Percentiles rank a stretch among this genome's conserved stretches.
phyloP scores from a whole-genome alignment of 495 filamentous ascomycete genomes.

The Thermochaetoides thermophila region DNA sequence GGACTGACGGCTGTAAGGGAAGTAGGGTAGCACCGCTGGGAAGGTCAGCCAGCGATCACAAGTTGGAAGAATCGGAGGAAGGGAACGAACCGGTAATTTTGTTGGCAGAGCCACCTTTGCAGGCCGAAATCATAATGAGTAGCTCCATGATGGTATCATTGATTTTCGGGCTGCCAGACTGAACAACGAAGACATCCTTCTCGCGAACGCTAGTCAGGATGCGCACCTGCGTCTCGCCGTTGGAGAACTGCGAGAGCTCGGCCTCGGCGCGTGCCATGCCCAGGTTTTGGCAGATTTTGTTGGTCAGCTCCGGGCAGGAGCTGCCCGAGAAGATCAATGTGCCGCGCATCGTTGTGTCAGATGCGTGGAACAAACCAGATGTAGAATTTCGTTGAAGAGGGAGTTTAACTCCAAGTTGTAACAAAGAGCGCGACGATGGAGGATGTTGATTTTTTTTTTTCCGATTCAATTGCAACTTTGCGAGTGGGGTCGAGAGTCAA shows the following conservation, averaged over 20 bases:
- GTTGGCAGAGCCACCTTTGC: constrained; percentile 93
- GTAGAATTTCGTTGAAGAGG: no score
- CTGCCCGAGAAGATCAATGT: constrained; percentile 43
- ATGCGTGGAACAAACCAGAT: no score
- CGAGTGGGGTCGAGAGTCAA: no score
- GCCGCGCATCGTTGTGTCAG: constrained; percentile 39
- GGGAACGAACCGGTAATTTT: constrained; percentile 75
- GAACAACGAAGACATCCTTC: constrained; percentile 97
- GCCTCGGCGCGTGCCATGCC: constrained; percentile 41
- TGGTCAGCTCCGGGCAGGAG: constrained; percentile 40
- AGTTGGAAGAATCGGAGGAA: neutral
- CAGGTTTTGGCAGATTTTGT: constrained; percentile 44
- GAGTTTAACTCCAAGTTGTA: no score
- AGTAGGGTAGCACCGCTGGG: constrained; percentile 92
- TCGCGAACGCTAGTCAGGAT: constrained; percentile 88
- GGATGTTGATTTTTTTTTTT: no score
- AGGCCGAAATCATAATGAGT: constrained; percentile 95
- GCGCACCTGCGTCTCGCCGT: constrained; percentile 89
- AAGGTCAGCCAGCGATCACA: constrained; percentile 1
- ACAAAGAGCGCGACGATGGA: no score
- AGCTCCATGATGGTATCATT: constrained; percentile 99
- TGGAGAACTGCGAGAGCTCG: constrained; percentile 46
- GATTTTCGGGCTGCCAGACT: constrained; percentile 91
- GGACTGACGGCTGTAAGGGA: constrained; percentile 94
- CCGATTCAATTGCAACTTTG: no score